Evolutionary conservation across 768 basidiomycete genomes (phyloP).

Genomic region (Melanogaster broomeanus): DNA sequence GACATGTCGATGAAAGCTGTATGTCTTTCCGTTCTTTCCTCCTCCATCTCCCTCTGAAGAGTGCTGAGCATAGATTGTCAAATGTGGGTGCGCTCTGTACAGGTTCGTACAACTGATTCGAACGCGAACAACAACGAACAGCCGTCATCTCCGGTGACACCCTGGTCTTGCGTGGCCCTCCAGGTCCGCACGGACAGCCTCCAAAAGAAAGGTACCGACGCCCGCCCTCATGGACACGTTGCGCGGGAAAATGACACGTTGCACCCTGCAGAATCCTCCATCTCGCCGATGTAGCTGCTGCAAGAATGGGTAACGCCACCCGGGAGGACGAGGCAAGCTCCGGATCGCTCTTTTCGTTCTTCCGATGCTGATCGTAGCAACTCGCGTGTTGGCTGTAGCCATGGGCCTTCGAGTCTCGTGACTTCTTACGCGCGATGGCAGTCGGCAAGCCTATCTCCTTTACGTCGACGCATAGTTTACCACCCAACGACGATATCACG

Average conservation of each 20-base stretch:
- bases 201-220: constrained; percentile 80
- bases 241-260: constrained; percentile 10
- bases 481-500: constrained; percentile 70
- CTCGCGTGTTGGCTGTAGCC: constrained; percentile 47
- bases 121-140: constrained; percentile 37
- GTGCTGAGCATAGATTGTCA: constrained; percentile 48
- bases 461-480: constrained; percentile 76
- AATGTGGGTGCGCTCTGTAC: constrained; percentile 44
- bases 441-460: constrained; percentile 94
- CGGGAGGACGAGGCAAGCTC: constrained; percentile 83
- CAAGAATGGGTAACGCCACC: constrained; percentile 77
- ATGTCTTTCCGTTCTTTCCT: constrained; percentile 26
- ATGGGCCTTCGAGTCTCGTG: constrained; percentile 92
- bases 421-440: constrained; percentile 80
- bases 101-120: constrained; percentile 18
- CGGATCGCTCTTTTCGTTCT: neutral
- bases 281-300: constrained; percentile 84
- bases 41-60: neutral
- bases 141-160: constrained; percentile 92
- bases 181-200: constrained; percentile 79
- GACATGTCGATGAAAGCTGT: constrained; percentile 80
- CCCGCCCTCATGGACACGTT: neutral
- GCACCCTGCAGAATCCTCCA: constrained; percentile 68
- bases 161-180: constrained; percentile 76
- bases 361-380: constrained; percentile 1